Evolutionary conservation across 805 yeast genomes (phyloP), one percentile per base, ranked within the genome.

Genomic region (Candida orba): DNA sequence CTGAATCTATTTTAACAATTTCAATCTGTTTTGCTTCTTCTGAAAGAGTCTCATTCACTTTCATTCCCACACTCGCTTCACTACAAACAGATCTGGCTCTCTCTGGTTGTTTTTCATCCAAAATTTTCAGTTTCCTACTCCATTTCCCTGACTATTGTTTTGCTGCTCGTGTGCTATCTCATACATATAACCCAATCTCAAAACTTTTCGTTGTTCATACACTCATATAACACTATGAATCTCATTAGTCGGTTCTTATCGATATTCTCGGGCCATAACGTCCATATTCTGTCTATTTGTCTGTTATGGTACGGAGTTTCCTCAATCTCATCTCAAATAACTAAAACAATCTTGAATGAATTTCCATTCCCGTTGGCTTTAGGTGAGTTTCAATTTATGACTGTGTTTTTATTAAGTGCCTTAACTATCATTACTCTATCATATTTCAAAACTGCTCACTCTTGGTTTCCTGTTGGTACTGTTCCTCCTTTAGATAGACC

Each of bases 331-430:
- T 76, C 87, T 0, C 87, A 81, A 52, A 65, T 78, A 29, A 80
- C 85, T 3, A 81, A 79, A 49, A 34, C 63, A 14, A 78, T 81
- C 3, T 62, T 82, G 35, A 68, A 68, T 13, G 67, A 70, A 45
- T 77, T 80, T 54, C 75, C 78, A 2, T 74, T 71, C 55, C 87
- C 89, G 2, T 60, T 81, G 14, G 78, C 81, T 41, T 63, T 82
- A 33, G 81, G 85, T 8, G 85, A 78, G 54, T 73, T 72, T 48
- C 88, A 82, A 52, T 82, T 79, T 48, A 46, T 75, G 5, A 70
- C 73, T 34, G 79, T 79, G 9, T 69, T 77, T 3, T 13, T 61
- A 2, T 55, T 76, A 31, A 70, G 79, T 7, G 47, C 65, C 7
- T 10, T 56, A 4, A 64, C 77, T 39, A 66, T 76, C 22, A 31